A percentile compares a stretch with the other conserved stretches of the same genome.
These are phyloP conservation scores for Lyophyllum semitale DNA, from an alignment of 768 basidiomycete species.

Conservation along the genomic window DNA sequence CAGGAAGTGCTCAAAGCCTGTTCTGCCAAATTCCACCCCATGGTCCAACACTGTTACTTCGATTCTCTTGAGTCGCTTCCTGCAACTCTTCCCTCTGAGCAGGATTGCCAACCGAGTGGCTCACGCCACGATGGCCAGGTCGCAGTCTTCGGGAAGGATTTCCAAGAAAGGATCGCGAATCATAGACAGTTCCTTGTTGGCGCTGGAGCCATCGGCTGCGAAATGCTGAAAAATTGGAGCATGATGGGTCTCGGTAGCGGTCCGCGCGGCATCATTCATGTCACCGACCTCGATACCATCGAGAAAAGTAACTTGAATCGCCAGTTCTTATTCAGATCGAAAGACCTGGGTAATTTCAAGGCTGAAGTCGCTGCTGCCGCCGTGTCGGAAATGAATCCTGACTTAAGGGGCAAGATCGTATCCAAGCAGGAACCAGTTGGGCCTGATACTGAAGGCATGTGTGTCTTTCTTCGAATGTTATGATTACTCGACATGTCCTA, in stretches of 20 bases:
- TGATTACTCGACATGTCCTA: constrained; percentile 49
- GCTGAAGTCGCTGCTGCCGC: constrained; percentile 90
- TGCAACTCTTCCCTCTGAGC: constrained; percentile 68
- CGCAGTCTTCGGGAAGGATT: constrained; percentile 90
- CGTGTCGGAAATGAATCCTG: constrained; percentile 95
- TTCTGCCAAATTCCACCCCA: constrained; percentile 97
- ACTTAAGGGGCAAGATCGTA: constrained; percentile 80
- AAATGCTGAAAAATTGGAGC: constrained; percentile 99
- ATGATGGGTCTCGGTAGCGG: constrained; percentile 95
- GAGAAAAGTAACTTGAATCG: constrained; percentile 99
- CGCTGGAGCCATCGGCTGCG: constrained; percentile 98
- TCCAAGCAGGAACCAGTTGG: constrained; percentile 95
- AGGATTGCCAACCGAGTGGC: constrained; percentile 78
- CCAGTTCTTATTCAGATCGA: constrained; percentile 96
- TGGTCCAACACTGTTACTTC: constrained; percentile 94
- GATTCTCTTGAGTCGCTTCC: constrained; percentile 97
- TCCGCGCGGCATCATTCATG: constrained; percentile 77
- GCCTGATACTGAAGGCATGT: constrained; percentile 86
- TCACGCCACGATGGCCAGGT: constrained; percentile 94
- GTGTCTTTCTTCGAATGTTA: background rate
- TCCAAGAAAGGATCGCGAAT: constrained; percentile 90
- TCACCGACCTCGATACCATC: constrained; percentile 97
- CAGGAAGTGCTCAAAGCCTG: constrained; percentile 97
- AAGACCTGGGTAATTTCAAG: constrained; percentile 97
- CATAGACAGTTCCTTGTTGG: constrained; percentile 96